Base-by-base conservation (phyloP, 176 grass and related monocot genomes). In the Melocanna baccifera region DNA sequence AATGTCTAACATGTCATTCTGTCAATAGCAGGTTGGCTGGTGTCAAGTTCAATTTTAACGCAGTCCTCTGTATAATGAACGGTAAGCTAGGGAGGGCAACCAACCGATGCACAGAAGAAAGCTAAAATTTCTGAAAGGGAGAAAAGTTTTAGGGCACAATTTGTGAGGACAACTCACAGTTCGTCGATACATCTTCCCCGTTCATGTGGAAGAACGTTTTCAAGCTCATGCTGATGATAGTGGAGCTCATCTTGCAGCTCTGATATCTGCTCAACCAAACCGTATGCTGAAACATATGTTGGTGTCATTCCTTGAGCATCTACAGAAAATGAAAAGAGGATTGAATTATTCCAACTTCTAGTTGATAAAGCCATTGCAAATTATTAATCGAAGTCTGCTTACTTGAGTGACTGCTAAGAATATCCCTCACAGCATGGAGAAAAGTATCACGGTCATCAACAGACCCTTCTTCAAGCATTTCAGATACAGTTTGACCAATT, bases 231-330 rank as follows among this genome's bases (percentile, higher is more conserved):
- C 68, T 95, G 96, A 86, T 89, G 91, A 83, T 88, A 76, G 6
- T 72, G 65, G 55, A 95, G 92, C 52, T 90, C 92, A 82, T 90
- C 83, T 72, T 75, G 91, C 64, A 98, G 83, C 39, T 81, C 76
- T 66, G 79, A 85, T 83, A 98, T 90, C 85, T 93, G 96, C 76
- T 93, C 85, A 78, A 98, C 81, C 88, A 98, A 90, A 61, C 91
- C 91, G 83, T 93, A 92, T 73, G 89, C 86, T n/a, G 92, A 98
- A 71, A 98, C 89, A 93, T 95, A 93, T 72, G 89, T 86, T 73
- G 91, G 55, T 73, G 83, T 71, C 48, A 76, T 46, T 72, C 72
- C 50, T 81, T 93, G 91, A 70, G 80, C 79, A 83, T 77, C 94
- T 96, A 76, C 16, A 85, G 61, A 88, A 76, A 48, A 58, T 73